Percentiles rank a stretch among this genome's conserved stretches.
phyloP scores from a whole-genome alignment of 2,329 filamentous ascomycete species.

The Neonectria faginata region DNA sequence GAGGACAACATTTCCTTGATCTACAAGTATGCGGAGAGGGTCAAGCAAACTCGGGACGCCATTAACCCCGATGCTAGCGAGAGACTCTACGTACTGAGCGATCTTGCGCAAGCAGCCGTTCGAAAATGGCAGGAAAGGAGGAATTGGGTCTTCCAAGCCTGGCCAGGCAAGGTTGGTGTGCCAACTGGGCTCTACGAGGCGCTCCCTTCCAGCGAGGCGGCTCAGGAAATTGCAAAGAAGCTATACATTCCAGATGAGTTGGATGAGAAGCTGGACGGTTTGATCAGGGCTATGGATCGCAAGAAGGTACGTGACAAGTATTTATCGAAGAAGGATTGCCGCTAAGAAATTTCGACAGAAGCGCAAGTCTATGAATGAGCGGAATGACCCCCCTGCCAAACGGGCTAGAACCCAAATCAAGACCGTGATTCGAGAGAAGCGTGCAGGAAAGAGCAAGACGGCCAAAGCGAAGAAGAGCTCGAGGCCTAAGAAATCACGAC shows the following conservation, averaged over 20 bases:
- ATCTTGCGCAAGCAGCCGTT: conserved; percentile 85
- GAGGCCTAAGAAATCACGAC: conserved; percentile 47
- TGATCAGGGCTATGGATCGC: conserved; percentile 73
- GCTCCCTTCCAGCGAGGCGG: conserved; percentile 80
- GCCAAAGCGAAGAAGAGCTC: conserved; percentile 51
- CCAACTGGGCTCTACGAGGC: conserved; percentile 82
- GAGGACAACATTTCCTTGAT: conserved; percentile 90
- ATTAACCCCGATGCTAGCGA: conserved; percentile 76
- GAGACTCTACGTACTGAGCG: conserved; percentile 86
- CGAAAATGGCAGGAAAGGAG: conserved; percentile 88
- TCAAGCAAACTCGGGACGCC: conserved; percentile 89
- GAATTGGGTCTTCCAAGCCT: conserved; percentile 87
- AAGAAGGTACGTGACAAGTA: conserved; percentile 68
- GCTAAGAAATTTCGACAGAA: conserved; percentile 59
- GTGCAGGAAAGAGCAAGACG: conserved; percentile 52
- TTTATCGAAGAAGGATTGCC: background rate
- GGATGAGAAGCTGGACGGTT: conserved; percentile 79
- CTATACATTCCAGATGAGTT: conserved; percentile 83
- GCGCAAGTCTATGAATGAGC: conserved; percentile 66
- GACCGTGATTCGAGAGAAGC: conserved; percentile 52
- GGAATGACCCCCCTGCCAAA: conserved; percentile 57
- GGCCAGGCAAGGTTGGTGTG: conserved; percentile 82
- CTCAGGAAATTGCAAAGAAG: conserved; percentile 87
- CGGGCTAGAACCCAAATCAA: conserved; percentile 53
- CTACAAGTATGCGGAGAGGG: conserved; percentile 89